Evolutionary conservation across 768 basidiomycete genomes (phyloP), one percentile per base, ranked within the genome.

Genomic region (Antrodiella citrinella): DNA sequence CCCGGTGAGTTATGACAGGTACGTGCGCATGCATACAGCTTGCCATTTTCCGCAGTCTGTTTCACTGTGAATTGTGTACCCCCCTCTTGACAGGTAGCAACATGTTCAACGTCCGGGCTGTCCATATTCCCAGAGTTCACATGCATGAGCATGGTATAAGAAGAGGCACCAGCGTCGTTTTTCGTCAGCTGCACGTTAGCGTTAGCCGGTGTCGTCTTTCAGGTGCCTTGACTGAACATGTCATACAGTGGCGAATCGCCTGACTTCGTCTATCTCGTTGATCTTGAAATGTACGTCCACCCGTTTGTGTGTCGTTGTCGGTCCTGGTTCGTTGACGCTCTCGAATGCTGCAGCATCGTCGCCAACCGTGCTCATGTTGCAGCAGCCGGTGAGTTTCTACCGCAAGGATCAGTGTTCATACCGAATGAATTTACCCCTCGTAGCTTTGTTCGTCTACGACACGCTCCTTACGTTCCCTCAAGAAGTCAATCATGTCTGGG

Each of bases 361-460:
- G 41, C 41, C 7, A 43, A 43, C 41, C 19, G 19, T 18, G 9
- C 41, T 43, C 41, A 43, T 43, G 19, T 43, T 18, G 41, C 41
- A 5, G 41, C 19, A 22, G 21, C 41, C 5, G 41, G 41, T 43
- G 19, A 43, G 9, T n/a, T 35, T 7, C 30, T 35, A 7, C 19
- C 18, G 19, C 41, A n/a, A n/a, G n/a, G n/a, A n/a, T n/a, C n/a
- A n/a, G n/a, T n/a, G n/a, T n/a, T n/a, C n/a, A n/a, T n/a, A n/a
- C n/a, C n/a, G 35, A 38, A 10, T 38, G 35, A 38, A 38, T 18
- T 19, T 18, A 21, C 20, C 47, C 39, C 19, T 48, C 21, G 10
- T 18, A 53, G 52, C 38, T 22, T 25, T 53, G 13, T 45, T 44
- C 19, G 26, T 39, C 19, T 53, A 53, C 38, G 52, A 53, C 38